Evolutionary conservation across 129 eudicot genomes (phyloP), one percentile per base, ranked within the genome.

Genomic region (sunflower (Helianthus annuus)): DNA sequence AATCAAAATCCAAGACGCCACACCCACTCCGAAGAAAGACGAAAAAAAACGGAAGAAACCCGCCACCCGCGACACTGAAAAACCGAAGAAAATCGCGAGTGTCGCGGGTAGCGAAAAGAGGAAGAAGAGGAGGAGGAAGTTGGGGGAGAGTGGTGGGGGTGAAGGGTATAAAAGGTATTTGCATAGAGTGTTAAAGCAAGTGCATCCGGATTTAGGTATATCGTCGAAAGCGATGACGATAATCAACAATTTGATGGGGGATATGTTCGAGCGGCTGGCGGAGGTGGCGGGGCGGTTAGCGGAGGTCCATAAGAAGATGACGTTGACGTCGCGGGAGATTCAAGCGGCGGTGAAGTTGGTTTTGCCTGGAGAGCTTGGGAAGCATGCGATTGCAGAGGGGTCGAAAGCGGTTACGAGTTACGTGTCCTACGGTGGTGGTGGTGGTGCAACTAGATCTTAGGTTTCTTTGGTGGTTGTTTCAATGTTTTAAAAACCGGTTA

Each of bases 321-420:
- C 97, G 10, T 5, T 90, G 78, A 57, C 97, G 39, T 76, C 96
- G n/a, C 66, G 93, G 84, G 99, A 94, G 86, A 73, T 94, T 1
- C 97, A 88, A 56, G 89, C 79, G 48, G 97, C 99, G 52, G 99
- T 94, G 42, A 88, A 82, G 74, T 71, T 94, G 80, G 89, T 90
- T 60, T 24, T 94, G 60, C 96, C 97, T 0, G 97, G 99, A 5
- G 97, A 94, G 68, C 82, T 94, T 7, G 96, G 91, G 64, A 94
- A 78, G 82, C 97, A 90, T 72, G 99, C 97, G 9, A 52, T 90
- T 46, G 93, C 93, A 0, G 96, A 94, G 69, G 99, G 97, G 42
- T 62, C 85, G 0, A 94, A 94, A 74, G 99, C 96, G 3, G 89
- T 94, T 1, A 61, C 80, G 1, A 75, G 64, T 12, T 94, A 90